Percentiles rank a stretch among this genome's conserved stretches.
These are phyloP conservation scores for Eutrema japonicum DNA, from an alignment of 345 rosid species.

Conservation along the genomic window DNA sequence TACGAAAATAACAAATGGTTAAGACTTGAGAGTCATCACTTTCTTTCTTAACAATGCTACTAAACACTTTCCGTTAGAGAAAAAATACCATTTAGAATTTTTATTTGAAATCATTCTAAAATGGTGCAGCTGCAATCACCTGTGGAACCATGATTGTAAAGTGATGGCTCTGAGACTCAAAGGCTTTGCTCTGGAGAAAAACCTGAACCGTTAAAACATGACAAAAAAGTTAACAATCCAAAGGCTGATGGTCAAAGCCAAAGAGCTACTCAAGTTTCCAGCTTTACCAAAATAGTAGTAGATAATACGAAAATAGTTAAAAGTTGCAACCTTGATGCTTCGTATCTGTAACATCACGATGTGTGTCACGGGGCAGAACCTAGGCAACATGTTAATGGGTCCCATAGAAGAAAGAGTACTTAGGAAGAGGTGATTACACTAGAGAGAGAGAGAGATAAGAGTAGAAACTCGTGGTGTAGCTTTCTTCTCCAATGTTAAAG, in stretches of 20 bases:
- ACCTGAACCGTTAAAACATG: conserved; percentile 2
- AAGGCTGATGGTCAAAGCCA: conserved; percentile 22
- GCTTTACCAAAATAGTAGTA: conserved; percentile 28
- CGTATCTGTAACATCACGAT: background rate
- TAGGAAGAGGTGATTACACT: background rate
- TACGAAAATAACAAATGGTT: conserved; percentile 2
- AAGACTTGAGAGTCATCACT: background rate
- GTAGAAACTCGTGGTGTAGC: conserved; percentile 27
- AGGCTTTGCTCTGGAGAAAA: background rate
- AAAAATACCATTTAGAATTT: background rate
- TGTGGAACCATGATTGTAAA: background rate
- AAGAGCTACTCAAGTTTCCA: conserved; percentile 17
- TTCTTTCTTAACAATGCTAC: conserved; percentile 11
- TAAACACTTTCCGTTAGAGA: background rate
- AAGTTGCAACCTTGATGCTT: conserved; percentile 14
- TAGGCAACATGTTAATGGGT: conserved; percentile 33
- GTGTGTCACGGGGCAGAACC: conserved; percentile 13
- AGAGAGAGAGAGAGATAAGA: background rate
- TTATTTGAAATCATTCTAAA: background rate
- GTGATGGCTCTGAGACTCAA: background rate
- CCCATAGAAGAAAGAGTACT: conserved; percentile 8
- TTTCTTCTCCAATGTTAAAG: conserved; percentile 23
- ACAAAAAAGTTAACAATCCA: background rate
- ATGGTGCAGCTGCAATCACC: background rate
- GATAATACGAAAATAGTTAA: conserved; percentile 13